Conservation (phyloP, 23 red algal genomes). For the Gracilaria caudata region DNA sequence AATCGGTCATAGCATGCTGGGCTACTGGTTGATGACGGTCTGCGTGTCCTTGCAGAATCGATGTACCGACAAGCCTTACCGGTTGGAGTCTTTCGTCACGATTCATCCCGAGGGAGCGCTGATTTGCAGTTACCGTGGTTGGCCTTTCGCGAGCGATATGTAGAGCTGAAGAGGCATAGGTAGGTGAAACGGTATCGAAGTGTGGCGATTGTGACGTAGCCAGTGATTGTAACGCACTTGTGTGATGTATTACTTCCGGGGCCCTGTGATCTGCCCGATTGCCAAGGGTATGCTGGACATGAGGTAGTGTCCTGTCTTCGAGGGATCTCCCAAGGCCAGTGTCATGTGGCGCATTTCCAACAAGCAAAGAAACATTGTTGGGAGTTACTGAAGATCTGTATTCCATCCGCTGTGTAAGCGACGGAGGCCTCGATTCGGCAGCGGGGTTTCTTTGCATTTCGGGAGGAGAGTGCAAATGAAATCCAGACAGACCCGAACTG, state of each 20-base stretch:
- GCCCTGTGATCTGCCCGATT: neutral
- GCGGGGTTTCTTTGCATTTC: neutral
- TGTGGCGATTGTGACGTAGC: neutral
- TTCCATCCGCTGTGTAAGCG: neutral
- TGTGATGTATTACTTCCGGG: neutral
- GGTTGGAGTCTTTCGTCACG: neutral
- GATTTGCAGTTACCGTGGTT: neutral
- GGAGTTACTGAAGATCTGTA: neutral
- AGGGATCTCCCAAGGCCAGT: neutral
- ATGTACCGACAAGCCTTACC: neutral
- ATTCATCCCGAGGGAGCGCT: neutral
- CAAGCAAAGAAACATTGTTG: neutral
- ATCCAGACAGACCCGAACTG: neutral
- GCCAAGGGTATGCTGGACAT: neutral
- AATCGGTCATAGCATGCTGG: neutral
- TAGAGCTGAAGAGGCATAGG: neutral
- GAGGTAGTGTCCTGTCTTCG: neutral
- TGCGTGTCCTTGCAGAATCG: neutral
- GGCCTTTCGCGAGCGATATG: neutral
- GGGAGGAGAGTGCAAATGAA: slow-evolving; percentile 1
- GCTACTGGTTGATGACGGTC: neutral
- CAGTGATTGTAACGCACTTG: neutral
- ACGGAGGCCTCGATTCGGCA: neutral
- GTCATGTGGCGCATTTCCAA: neutral
- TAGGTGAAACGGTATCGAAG: neutral